Evolutionary conservation across 495 filamentous ascomycete genomes (phyloP), one percentile per base, ranked within the genome.

Genomic region (Aspergillus kassunensis): DNA sequence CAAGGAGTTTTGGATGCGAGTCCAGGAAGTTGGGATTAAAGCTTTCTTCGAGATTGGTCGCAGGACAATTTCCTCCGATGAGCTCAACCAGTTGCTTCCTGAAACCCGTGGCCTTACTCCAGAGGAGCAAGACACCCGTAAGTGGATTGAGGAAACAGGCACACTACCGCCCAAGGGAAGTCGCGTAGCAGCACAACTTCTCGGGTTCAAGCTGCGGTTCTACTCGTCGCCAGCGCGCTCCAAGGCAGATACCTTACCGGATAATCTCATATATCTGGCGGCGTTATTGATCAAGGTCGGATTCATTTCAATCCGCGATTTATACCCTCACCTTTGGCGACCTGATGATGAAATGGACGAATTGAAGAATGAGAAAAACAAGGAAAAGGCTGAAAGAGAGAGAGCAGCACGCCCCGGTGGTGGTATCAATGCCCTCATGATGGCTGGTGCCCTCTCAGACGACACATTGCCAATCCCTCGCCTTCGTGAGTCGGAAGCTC

Each of bases 151-250:
- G 57, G 74, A 77, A 49, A 96, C 91, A 9, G 82, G 83, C 49
- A 95, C 88, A 0, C 66, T 91, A 15, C 91, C 91, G 13, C 89
- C 91, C 1, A 72, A 80, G 37, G 95, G 95, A 39, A 99, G 96
- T 60, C 80, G 84, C 34, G 85, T 91, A 49, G 95, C 95, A 1
- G 95, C 95, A 10, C 91, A 97, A 63, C 78, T 99, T 23, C 82
- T 99, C 21, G 95, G 95, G 7, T 97, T 99, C 78, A 99, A 99
- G 65, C 81, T 99, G 40, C 88, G 90, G 24, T 97, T 96, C 70
- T 99, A 99, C 62, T 88, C 87, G 6, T 81, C 83, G 15, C 74
- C 80, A 7, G 89, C 88, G 27, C 80, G 89, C 29, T 75, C 81
- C 35, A 70, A 79, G 12, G 77, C 79, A 6, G 91, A 95, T 56